Evolutionary conservation across 441 rosid species (phyloP), one percentile per base, ranked within the genome.

Genomic region (Croton setiger): DNA sequence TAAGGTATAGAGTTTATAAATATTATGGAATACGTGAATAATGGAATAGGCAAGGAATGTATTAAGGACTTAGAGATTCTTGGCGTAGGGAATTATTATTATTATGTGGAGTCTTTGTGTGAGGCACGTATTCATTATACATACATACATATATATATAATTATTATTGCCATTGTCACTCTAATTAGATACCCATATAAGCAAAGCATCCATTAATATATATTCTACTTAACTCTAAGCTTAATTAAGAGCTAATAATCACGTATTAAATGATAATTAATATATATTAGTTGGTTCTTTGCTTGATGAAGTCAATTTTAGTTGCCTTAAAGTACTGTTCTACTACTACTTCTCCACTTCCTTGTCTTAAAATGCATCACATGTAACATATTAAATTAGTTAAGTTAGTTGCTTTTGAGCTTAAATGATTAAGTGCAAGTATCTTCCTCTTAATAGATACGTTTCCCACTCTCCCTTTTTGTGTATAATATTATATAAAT

Each of bases 171-270:
- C 70, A 63, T 67, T 75, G 58, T 45, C 52, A 48, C 14, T 47
- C 39, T 71, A 48, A 69, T 52, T 66, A 64, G 65, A 54, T 23
- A 60, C 70, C 74, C 72, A 65, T 79, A 37, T 37, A 37, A 75
- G 81, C 7, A 76, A 79, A 70, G 81, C 78, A 82, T 75, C 49
- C n/a, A n/a, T n/a, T n/a, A n/a, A n/a, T n/a, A n/a, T n/a, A n/a
- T n/a, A n/a, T n/a, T n/a, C n/a, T n/a, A n/a, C n/a, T n/a, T n/a
- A n/a, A n/a, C n/a, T n/a, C n/a, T n/a, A n/a, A n/a, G n/a, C n/a
- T n/a, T n/a, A n/a, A n/a, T n/a, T n/a, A n/a, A n/a, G n/a, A n/a
- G n/a, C n/a, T n/a, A n/a, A n/a, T n/a, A n/a, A n/a, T n/a, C n/a
- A n/a, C n/a, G n/a, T n/a, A n/a, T 37, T 37, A 4, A 37, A 37